These are phyloP conservation scores for Metschnikowia dekortorum DNA, from an alignment of 805 yeast genomes.

Conservation along the genomic window DNA sequence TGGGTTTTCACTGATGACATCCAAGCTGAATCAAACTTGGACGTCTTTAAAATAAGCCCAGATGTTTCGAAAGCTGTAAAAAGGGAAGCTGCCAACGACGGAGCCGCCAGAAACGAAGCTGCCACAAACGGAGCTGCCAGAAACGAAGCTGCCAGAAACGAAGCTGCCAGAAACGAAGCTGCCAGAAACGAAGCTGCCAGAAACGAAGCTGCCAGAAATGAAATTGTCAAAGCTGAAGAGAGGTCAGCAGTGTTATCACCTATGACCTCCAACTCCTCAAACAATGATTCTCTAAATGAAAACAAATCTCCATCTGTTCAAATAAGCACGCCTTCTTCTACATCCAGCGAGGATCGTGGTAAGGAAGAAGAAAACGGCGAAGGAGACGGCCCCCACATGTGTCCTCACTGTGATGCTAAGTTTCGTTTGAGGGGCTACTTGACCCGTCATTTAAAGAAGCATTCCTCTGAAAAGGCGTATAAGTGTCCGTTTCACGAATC, in stretches of 20 bases:
- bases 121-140: too few relatives aligned
- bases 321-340: slow-evolving; percentile 27
- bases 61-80: slow-evolving; percentile 2
- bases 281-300: slow-evolving; percentile 28
- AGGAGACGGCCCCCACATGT: slow-evolving; percentile 27
- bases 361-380: slow-evolving; percentile 13
- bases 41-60: slow-evolving; percentile 20
- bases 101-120: too few relatives aligned
- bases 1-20: slow-evolving; percentile 50
- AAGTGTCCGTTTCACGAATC: slow-evolving; percentile 47
- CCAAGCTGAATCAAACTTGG: slow-evolving; percentile 24
- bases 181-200: too few relatives aligned
- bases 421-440: slow-evolving; percentile 52
- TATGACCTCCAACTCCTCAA: slow-evolving; percentile 33
- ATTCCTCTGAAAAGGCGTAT: slow-evolving; percentile 47
- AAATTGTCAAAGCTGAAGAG: slow-evolving; percentile 3
- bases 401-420: slow-evolving; percentile 45
- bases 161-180: too few relatives aligned
- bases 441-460: slow-evolving; percentile 54
- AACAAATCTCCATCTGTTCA: slow-evolving; percentile 25
- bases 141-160: too few relatives aligned
- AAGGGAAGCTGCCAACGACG: not conserved
- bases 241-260: slow-evolving; percentile 26
- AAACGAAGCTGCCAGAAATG: too few relatives aligned
- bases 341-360: slow-evolving; percentile 19